Evolutionary conservation across 768 basidiomycete genomes (phyloP).

Genomic region (Lepiota brunneoincarnata): DNA sequence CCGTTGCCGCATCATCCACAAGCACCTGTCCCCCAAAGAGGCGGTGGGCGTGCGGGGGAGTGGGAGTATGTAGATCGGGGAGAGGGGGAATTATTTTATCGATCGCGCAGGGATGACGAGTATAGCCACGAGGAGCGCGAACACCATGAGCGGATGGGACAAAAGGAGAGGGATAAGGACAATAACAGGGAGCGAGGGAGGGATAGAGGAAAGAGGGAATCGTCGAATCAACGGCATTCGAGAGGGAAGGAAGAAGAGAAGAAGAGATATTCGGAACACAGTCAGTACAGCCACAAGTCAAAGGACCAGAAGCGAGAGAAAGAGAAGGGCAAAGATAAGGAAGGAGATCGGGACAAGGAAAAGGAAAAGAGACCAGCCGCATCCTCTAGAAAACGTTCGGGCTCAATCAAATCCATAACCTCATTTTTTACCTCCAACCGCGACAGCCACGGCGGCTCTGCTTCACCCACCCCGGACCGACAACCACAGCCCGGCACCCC

Average conservation of each 20-base stretch:
- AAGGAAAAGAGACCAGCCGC: neutral
- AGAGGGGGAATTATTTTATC: constrained; percentile 17
- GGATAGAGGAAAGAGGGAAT: constrained; percentile 24
- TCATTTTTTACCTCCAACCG: constrained; percentile 31
- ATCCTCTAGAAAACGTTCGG: constrained; percentile 26
- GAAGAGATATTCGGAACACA: neutral
- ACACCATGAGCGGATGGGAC: constrained; percentile 8
- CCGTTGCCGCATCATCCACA: constrained; percentile 25
- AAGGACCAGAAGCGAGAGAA: constrained; percentile 12
- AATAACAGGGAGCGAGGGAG: constrained; percentile 16
- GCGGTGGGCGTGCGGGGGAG: constrained; percentile 6
- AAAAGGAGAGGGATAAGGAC: constrained; percentile 12
- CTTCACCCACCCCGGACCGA: constrained; percentile 12
- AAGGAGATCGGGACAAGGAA: constrained; percentile 22
- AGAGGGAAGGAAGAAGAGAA: constrained; percentile 20
- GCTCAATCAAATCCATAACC: constrained; percentile 32
- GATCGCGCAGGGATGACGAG: constrained; percentile 1
- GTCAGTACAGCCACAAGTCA: constrained; percentile 1
- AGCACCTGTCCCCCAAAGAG: neutral
- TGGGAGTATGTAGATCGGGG: constrained; percentile 17
- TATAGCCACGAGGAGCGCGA: constrained; percentile 13
- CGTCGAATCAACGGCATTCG: constrained; percentile 19
- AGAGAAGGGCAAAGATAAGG: constrained; percentile 13
- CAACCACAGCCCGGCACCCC: constrained; percentile 21
- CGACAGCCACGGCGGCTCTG: constrained; percentile 15